phyloP scores from a whole-genome alignment of 169 alveolate genomes.

The Cryptosporidium viatorum region DNA sequence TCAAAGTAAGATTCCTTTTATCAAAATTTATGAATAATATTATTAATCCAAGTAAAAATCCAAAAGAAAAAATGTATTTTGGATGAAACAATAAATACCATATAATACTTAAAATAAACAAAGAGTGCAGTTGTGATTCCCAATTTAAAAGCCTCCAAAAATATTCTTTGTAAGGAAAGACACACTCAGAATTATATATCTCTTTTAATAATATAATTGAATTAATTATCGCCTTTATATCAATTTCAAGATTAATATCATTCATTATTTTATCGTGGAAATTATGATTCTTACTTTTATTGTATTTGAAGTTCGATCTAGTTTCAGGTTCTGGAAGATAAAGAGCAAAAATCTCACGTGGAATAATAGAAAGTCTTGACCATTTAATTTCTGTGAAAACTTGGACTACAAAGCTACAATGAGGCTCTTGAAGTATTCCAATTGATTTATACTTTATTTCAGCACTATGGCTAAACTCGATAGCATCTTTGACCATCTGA shows the following conservation, averaged over 20 bases:
- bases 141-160: slow-evolving; percentile 18
- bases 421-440: slow-evolving; percentile 44
- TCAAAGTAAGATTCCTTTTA: slow-evolving; percentile 1
- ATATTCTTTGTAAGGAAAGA: not conserved
- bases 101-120: slow-evolving; percentile 22
- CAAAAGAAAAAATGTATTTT: slow-evolving; percentile 5
- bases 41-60: not conserved
- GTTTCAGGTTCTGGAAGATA: slow-evolving; percentile 50
- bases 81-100: slow-evolving; percentile 50
- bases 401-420: slow-evolving; percentile 30
- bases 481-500: slow-evolving; percentile 47
- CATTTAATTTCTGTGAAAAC: slow-evolving; percentile 54
- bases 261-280: not conserved
- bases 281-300: not conserved
- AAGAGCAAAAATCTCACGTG: slow-evolving; percentile 64
- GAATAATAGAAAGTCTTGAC: slow-evolving; percentile 52
- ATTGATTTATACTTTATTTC: slow-evolving; percentile 29
- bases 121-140: slow-evolving; percentile 30
- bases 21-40: slow-evolving; percentile 5
- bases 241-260: slow-evolving; percentile 1
- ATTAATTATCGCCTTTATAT: slow-evolving; percentile 15
- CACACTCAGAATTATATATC: slow-evolving; percentile 23
- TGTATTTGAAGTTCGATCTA: not conserved
- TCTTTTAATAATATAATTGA: slow-evolving; percentile 34
- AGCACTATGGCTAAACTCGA: slow-evolving; percentile 37